Evolutionary conservation across 345 rosid species (phyloP), one percentile per base, ranked within the genome.

Genomic region (Firmiana major): DNA sequence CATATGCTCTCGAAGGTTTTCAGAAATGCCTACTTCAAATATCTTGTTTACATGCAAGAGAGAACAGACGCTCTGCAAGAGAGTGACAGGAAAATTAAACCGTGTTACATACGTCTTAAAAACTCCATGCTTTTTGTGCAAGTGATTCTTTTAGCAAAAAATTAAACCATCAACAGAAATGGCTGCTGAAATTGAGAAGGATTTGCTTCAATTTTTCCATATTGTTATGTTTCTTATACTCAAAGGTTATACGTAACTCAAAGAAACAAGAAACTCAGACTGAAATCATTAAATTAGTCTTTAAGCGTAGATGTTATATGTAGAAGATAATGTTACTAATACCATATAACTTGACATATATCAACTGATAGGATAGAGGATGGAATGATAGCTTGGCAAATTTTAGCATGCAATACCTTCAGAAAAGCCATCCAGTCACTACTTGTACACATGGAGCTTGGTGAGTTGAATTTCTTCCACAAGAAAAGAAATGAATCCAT

Each of bases 391-490:
- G 78, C 53, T 49, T 22, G 75, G 63, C 10, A 55, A 63, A 42
- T 49, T 26, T 21, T 71, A 26, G 63, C 10, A 63, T 59, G 71
- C 74, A 71, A 70, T 88, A 92, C 99, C 97, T 95, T 95, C 83
- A 90, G 75, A 85, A 95, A 92, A 42, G 97, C 87, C 71, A 91
- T 84, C 99, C 98, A 95, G 78, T 95, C 99, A 67, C 90, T 79
- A 82, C 80, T 75, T 69, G 96, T 87, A 77, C 89, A 90, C 42
- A 82, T 71, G 78, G 93, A 87, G 84, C 92, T 92, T 78, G 97
- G 99, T 42, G 94, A 93, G 86, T 93, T 90, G 86, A 95, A 93
- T 90, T 95, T 95, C 99, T 95, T 75, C 78, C 79, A 64, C 45
- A 70, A 36, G 80, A 81, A 73, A 78, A 82, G 75, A 82, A 58